phyloP scores from a whole-genome alignment of 2,329 filamentous ascomycete genomes.

The Akanthomyces uredinophilus region DNA sequence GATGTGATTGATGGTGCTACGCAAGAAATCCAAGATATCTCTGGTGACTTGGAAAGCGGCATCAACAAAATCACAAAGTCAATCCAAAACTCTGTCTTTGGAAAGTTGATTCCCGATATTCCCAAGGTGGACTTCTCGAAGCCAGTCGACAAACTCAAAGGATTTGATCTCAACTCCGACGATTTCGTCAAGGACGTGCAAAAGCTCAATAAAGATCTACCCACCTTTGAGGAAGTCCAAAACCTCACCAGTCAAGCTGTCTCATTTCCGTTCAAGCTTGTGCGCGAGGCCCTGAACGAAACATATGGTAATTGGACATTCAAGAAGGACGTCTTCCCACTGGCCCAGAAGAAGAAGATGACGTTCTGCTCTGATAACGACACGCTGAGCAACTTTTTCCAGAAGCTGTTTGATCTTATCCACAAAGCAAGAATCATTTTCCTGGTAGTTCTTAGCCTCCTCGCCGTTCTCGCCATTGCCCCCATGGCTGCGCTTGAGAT shows the following conservation, averaged over 20 bases:
- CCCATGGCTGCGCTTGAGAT: conserved; percentile 81
- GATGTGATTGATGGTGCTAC: conserved; percentile 51
- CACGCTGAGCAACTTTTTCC: conserved; percentile 78
- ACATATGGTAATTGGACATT: conserved; percentile 71
- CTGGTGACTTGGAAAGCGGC: conserved; percentile 42
- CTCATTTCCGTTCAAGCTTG: conserved; percentile 71
- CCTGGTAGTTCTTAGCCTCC: conserved; percentile 65
- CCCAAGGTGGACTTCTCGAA: conserved; percentile 59
- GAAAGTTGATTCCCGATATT: conserved; percentile 40
- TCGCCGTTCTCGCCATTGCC: conserved; percentile 67
- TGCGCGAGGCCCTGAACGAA: conserved; percentile 67
- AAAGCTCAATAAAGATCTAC: conserved; percentile 72
- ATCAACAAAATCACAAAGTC: conserved; percentile 45
- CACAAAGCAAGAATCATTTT: conserved; percentile 67
- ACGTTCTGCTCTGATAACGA: conserved; percentile 86
- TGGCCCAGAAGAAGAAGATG: conserved; percentile 76
- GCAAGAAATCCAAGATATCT: conserved; percentile 52
- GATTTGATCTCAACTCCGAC: conserved; percentile 62
- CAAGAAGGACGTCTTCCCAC: conserved; percentile 70
- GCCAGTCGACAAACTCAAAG: conserved; percentile 61
- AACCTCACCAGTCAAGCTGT: conserved; percentile 75
- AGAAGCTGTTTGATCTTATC: conserved; percentile 61
- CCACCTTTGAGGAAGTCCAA: conserved; percentile 76
- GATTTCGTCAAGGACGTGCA: conserved; percentile 64
- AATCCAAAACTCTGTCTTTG: conserved; percentile 43